Percentiles rank a stretch among this genome's conserved stretches.
These are phyloP conservation scores for Botryotinia calthae DNA, from an alignment of 2,329 filamentous ascomycete genomes.

Conservation along the genomic window DNA sequence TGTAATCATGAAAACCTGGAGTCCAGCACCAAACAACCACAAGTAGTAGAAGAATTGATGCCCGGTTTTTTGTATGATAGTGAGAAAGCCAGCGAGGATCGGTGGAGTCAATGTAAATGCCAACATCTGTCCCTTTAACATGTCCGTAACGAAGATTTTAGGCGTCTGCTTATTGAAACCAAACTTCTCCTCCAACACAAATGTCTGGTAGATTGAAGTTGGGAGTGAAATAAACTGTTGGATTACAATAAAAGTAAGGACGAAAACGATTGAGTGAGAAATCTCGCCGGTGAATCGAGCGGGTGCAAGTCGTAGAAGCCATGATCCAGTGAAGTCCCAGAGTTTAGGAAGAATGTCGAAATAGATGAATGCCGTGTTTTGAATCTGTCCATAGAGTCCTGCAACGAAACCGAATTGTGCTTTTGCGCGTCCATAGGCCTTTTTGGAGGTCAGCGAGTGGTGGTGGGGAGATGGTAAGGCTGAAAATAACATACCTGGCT, in stretches of 20 bases:
- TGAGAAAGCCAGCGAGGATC: constrained; percentile 85
- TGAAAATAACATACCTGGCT: constrained; percentile 59
- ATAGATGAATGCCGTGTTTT: constrained; percentile 86
- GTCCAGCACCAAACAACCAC: constrained; percentile 84
- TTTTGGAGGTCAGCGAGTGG: constrained; percentile 25
- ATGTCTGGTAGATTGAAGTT: constrained; percentile 85
- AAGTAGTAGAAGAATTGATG: constrained; percentile 97
- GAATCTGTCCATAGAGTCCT: constrained; percentile 79
- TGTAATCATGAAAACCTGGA: constrained; percentile 93
- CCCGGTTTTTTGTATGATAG: constrained; percentile 92
- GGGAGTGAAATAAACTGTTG: constrained; percentile 79
- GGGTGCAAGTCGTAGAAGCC: constrained; percentile 73
- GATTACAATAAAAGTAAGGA: constrained; percentile 81
- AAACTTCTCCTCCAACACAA: constrained; percentile 93
- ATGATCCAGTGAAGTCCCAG: constrained; percentile 76
- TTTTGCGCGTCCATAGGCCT: constrained; percentile 93
- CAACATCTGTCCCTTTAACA: constrained; percentile 86
- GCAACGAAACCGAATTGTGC: constrained; percentile 82
- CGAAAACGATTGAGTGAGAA: constrained; percentile 86
- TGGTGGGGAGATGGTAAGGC: constrained; percentile 16
- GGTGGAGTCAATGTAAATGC: constrained; percentile 78
- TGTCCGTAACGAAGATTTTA: constrained; percentile 81
- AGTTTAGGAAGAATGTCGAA: constrained; percentile 87
- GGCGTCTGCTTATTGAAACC: constrained; percentile 99
- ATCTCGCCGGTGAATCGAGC: constrained; percentile 86